phyloP scores from a whole-genome alignment of 805 yeast species.

The Wickerhamiella alocasiicola region DNA sequence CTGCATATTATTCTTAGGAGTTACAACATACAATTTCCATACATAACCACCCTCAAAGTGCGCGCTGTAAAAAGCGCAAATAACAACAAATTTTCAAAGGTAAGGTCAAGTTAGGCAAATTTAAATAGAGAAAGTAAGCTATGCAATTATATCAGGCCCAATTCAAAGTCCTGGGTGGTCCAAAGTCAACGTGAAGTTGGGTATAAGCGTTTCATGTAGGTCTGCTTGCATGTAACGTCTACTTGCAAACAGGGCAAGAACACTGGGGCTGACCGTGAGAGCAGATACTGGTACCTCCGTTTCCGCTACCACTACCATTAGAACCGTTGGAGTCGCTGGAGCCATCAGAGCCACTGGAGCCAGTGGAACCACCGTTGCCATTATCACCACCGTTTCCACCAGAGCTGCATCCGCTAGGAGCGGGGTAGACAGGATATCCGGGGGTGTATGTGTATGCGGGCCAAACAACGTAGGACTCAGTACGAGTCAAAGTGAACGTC shows the following conservation, averaged over 20 bases:
- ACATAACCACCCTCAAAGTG: too few species aligned
- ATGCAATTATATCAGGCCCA: too few species aligned
- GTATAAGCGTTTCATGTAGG: too few species aligned
- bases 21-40: too few species aligned
- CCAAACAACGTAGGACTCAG: slow-evolving; percentile 12
- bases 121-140: too few species aligned
- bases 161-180: too few species aligned
- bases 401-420: neutral
- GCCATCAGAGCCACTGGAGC: neutral
- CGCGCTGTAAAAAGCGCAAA: too few species aligned
- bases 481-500: slow-evolving; percentile 12
- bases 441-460: slow-evolving; percentile 11
- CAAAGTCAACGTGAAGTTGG: too few species aligned
- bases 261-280: neutral
- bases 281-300: neutral
- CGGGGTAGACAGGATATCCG: neutral
- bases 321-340: slow-evolving; percentile 1
- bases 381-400: neutral
- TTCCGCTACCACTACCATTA: slow-evolving; percentile 3
- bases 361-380: neutral
- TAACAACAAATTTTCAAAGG: too few species aligned
- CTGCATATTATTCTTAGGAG: too few species aligned
- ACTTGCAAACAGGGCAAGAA: slow-evolving; percentile 2
- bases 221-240: too few species aligned
- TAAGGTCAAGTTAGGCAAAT: too few species aligned